Percentiles rank a stretch among this genome's conserved stretches.
Conservation (phyloP, 768 basidiomycete genomes). For the Candolleomyces aberdarensis region DNA sequence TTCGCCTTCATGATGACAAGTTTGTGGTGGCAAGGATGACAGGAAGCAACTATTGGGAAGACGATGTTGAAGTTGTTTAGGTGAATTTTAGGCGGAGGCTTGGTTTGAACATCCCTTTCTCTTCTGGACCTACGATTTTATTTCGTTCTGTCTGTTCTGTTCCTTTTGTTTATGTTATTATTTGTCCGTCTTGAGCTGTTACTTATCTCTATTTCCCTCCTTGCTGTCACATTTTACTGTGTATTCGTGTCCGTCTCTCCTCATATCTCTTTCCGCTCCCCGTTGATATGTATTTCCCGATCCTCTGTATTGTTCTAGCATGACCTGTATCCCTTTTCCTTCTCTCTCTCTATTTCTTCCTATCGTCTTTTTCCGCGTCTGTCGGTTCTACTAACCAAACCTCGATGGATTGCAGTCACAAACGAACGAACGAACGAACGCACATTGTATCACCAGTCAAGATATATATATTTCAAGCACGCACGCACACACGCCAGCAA, state of each 20-base stretch:
- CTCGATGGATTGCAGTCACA: conserved; percentile 4
- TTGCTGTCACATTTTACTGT: neutral
- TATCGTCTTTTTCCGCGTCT: neutral
- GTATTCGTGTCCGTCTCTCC: neutral
- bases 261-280: neutral
- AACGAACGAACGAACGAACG: neutral
- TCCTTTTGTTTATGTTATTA: neutral
- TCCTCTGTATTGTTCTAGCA: neutral
- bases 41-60: neutral
- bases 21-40: neutral
- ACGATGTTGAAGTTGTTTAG: neutral
- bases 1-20: neutral
- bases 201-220: neutral
- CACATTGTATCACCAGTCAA: conserved; percentile 8
- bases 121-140: neutral
- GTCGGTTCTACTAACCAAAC: neutral
- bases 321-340: neutral
- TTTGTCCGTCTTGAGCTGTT: neutral
- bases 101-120: neutral
- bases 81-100: neutral
- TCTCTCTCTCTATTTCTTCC: neutral
- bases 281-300: conserved; percentile 1
- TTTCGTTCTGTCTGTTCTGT: neutral
- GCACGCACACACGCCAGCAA: too few relatives aligned
- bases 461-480: too few relatives aligned